phyloP scores from a whole-genome alignment of 2,329 filamentous ascomycete species.

The Botrytis elliptica region DNA sequence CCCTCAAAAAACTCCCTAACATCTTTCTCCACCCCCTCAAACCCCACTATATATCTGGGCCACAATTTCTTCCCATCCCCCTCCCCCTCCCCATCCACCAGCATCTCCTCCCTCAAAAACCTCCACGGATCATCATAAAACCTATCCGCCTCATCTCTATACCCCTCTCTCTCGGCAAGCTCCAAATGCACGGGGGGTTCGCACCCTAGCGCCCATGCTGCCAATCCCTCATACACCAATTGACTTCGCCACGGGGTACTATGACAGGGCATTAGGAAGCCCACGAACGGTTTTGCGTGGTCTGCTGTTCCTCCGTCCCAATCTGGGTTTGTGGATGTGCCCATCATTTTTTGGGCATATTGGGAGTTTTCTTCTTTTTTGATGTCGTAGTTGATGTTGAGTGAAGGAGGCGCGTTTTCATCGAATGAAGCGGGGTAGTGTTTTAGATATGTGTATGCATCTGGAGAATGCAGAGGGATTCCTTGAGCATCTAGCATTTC shows the following conservation, averaged over 20 bases:
- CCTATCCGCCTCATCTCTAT: conserved; percentile 85
- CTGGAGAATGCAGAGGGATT: conserved; percentile 32
- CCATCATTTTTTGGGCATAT: neutral
- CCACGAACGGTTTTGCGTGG: conserved; percentile 53
- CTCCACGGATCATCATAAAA: conserved; percentile 70
- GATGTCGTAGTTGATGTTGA: conserved; percentile 3
- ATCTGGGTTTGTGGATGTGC: conserved; percentile 16
- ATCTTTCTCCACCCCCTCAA: conserved; percentile 55
- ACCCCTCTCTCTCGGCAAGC: conserved; percentile 60
- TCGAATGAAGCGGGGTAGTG: conserved; percentile 2
- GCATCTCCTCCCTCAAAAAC: conserved; percentile 51
- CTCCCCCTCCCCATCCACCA: conserved; percentile 16
- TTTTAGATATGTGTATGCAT: conserved; percentile 22
- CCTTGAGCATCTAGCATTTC: conserved; percentile 48
- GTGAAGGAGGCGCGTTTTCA: neutral
- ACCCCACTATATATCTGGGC: conserved; percentile 61
- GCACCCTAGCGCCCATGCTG: conserved; percentile 83
- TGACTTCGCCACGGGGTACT: conserved; percentile 93
- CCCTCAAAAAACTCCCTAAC: conserved; percentile 37
- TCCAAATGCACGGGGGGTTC: conserved; percentile 77
- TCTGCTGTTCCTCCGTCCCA: neutral
- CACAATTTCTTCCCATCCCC: conserved; percentile 28
- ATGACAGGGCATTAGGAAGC: conserved; percentile 94
- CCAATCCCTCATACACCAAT: conserved; percentile 70
- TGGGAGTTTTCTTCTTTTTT: conserved; percentile 15